Base-by-base conservation (phyloP, 2,329 filamentous ascomycete species). In the Botryotinia calthae region DNA sequence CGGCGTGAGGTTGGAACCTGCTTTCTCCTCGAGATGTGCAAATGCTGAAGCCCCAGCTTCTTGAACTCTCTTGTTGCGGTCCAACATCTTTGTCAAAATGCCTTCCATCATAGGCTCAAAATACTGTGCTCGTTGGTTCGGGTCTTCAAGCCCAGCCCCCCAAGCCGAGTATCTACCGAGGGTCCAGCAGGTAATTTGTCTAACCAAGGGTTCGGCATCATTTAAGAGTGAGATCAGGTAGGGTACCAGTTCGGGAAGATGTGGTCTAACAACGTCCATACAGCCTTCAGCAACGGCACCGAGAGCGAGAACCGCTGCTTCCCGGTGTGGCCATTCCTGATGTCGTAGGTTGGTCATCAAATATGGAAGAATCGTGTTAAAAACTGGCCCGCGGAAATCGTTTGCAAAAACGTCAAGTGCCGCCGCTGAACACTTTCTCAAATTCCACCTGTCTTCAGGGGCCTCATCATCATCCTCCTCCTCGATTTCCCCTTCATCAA, bases 81-180 rank as follows among this genome's bases (percentile, higher is more conserved):
- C 96, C 64, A 99, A 86, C 96, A 99, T 99, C 80, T 95, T 93
- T 74, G 90, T 90, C 73, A 99, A 85, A 66, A 99, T 95, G 9
- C 95, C 96, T 76, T 97, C 95, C 94, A 99, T 97, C 87, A 98
- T 93, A 0, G 95, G 95, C 79, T 96, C 92, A 79, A 99, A 99
- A 82, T 89, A 98, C 73, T 89, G 88, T 69, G 91, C 87, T 79
- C 91, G 91, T 75, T 94, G 88, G 28, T 85, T 84, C 25, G 86
- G 87, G 67, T 91, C 89, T 37, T 88, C 84, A 34, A 98, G 87
- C 75, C 90, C 89, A 7, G 94, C 92, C 16, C 95, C 95, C 96
- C 96, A 99, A 62, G 90, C 86, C 8, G 96, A 97, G 82, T 98
- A 99, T 63, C 96, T 89, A 28, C 95, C 95, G 34, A 99, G 87